phyloP scores from a whole-genome alignment of 768 basidiomycete genomes.

The Royoungia palumana region DNA sequence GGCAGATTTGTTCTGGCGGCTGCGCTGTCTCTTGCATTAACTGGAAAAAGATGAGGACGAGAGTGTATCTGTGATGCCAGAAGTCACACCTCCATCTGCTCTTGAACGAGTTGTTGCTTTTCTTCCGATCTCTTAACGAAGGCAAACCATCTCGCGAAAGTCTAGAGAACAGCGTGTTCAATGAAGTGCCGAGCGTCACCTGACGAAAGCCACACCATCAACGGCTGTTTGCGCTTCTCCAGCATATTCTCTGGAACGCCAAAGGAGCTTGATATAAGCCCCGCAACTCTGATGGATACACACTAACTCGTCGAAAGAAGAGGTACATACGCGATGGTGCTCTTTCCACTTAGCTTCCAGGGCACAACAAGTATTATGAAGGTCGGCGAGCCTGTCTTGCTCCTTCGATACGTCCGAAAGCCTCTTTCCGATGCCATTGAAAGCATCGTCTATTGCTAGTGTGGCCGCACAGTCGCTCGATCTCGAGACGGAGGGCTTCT shows the following conservation, averaged over 20 bases:
- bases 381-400: conserved; percentile 7
- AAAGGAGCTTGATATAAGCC: conserved; percentile 16
- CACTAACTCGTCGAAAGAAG: too few relatives aligned
- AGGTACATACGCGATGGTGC: conserved; percentile 7
- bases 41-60: conserved; percentile 7
- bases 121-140: conserved; percentile 10
- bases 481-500: conserved; percentile 14
- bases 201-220: conserved; percentile 6
- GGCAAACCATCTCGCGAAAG: conserved; percentile 17
- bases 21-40: conserved; percentile 12
- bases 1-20: conserved; percentile 19
- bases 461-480: conserved; percentile 15
- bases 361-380: conserved; percentile 9
- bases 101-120: conserved; percentile 15
- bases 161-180: conserved; percentile 2
- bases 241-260: conserved; percentile 20
- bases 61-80: background rate
- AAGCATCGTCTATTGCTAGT: conserved; percentile 16
- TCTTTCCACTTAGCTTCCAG: conserved; percentile 17
- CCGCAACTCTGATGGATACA: background rate
- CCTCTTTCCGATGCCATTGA: conserved; percentile 10
- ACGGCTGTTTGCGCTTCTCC: conserved; percentile 16
- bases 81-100: conserved; percentile 12
- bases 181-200: background rate
- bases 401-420: conserved; percentile 5